These are phyloP conservation scores for Conoideocrella luteorostrata DNA, from an alignment of 2,329 filamentous ascomycete species.

Conservation along the genomic window DNA sequence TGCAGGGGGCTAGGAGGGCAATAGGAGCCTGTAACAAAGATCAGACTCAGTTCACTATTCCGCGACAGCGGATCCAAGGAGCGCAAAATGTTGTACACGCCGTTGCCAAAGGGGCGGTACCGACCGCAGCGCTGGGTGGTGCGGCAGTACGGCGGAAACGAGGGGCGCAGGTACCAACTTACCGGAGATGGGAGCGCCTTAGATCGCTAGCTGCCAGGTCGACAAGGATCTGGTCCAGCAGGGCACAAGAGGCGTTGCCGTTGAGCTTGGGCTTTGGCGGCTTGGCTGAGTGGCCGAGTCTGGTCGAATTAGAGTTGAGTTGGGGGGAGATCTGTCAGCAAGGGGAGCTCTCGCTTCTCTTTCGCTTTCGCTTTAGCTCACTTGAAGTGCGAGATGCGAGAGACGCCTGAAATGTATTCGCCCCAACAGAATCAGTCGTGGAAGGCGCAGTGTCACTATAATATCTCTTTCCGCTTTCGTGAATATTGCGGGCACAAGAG, in stretches of 20 bases:
- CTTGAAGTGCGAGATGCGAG: neutral
- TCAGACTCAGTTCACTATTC: neutral
- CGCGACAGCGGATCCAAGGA: no score
- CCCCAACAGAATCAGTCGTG: no score
- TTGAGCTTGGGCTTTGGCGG: slow-evolving; percentile 4
- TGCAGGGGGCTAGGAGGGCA: neutral
- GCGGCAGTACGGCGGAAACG: slow-evolving; percentile 6
- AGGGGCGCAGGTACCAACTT: slow-evolving; percentile 13
- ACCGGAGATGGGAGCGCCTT: slow-evolving; percentile 10
- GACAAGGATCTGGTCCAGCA: slow-evolving; percentile 15
- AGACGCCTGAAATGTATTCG: no score
- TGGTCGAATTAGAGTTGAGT: slow-evolving; percentile 14
- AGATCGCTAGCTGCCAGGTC: slow-evolving; percentile 16
- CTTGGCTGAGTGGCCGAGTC: neutral
- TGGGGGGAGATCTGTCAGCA: slow-evolving; percentile 10
- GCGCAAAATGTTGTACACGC: no score
- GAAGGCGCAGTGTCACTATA: no score
- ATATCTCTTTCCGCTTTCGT: no score
- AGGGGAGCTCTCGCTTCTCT: no score
- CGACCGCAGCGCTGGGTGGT: slow-evolving; percentile 3
- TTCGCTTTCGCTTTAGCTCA: no score
- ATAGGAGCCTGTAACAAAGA: neutral
- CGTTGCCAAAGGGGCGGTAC: slow-evolving; percentile 7
- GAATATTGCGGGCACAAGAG: neutral
- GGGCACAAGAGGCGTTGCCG: slow-evolving; percentile 3